These are phyloP conservation scores for Trichophaea hybrida DNA, from an alignment of 2,329 filamentous ascomycete species.

Conservation along the genomic window DNA sequence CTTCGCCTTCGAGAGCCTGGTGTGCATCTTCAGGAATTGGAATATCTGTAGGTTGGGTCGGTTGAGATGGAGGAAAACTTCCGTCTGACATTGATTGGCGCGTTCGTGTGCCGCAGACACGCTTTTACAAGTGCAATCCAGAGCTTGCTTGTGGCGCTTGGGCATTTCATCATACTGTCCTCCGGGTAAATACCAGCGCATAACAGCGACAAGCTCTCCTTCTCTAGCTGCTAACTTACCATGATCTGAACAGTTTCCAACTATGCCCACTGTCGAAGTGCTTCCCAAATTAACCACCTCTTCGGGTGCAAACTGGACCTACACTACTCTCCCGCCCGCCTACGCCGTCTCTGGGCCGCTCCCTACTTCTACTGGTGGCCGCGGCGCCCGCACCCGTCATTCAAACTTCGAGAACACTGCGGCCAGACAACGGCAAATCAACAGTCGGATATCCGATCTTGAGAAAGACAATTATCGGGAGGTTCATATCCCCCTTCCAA, in stretches of 20 bases:
- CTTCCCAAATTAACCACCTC: constrained; percentile 14
- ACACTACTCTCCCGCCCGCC: constrained; percentile 23
- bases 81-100: background rate
- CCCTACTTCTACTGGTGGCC: constrained; percentile 9
- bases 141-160: background rate
- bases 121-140: too few species aligned
- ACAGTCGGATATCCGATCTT: constrained; percentile 67
- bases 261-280: constrained; percentile 21
- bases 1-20: background rate
- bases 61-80: background rate
- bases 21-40: background rate
- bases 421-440: constrained; percentile 40
- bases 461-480: constrained; percentile 67
- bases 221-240: background rate
- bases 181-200: background rate
- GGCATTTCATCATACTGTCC: background rate
- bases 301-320: constrained; percentile 22
- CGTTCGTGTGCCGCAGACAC: background rate
- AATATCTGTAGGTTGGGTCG: background rate
- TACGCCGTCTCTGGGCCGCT: constrained; percentile 15
- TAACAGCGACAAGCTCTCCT: background rate
- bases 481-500: constrained; percentile 53
- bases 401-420: constrained; percentile 21
- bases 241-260: background rate
- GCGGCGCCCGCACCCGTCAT: constrained; percentile 15